Percentiles rank a stretch among this genome's conserved stretches.
phyloP scores from a whole-genome alignment of 1,139 yeast genomes.

The Taphrina sp. region DNA sequence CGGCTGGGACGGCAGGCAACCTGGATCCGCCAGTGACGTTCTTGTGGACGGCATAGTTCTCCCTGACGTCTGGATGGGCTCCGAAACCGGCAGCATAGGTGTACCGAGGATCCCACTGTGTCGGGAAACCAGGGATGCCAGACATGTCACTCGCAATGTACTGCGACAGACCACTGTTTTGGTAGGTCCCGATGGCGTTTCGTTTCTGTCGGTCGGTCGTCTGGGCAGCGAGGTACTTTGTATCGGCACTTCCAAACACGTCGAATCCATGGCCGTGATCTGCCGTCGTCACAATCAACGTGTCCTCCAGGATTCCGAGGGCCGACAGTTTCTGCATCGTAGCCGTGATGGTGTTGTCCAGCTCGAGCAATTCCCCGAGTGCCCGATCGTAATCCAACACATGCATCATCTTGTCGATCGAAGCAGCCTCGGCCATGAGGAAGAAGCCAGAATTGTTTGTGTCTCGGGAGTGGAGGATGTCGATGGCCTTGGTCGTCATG shows the following conservation, averaged over 20 bases:
- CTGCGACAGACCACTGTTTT: slow-evolving; percentile 7
- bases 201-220: neutral
- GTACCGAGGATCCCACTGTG: slow-evolving; percentile 16
- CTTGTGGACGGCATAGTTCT: slow-evolving; percentile 6
- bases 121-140: slow-evolving; percentile 15
- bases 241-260: slow-evolving; percentile 9
- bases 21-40: slow-evolving; percentile 14
- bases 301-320: slow-evolving; percentile 8
- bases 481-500: slow-evolving; percentile 21
- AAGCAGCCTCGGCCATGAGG: slow-evolving; percentile 15
- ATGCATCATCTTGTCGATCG: slow-evolving; percentile 14
- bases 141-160: slow-evolving; percentile 1
- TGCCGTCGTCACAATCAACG: slow-evolving; percentile 9
- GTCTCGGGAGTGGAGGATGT: slow-evolving; percentile 15
- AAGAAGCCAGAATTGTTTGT: slow-evolving; percentile 10
- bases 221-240: slow-evolving; percentile 1
- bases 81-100: slow-evolving; percentile 6
- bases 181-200: slow-evolving; percentile 1
- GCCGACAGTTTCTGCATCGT: neutral
- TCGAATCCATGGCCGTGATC: slow-evolving; percentile 22
- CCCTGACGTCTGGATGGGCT: slow-evolving; percentile 20
- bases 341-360: slow-evolving; percentile 7
- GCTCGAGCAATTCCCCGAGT: slow-evolving; percentile 14
- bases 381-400: slow-evolving; percentile 14
- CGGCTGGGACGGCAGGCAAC: slow-evolving; percentile 5